Conservation (phyloP, 2,329 filamentous ascomycete species). For the Salinomyces thailandicus region DNA sequence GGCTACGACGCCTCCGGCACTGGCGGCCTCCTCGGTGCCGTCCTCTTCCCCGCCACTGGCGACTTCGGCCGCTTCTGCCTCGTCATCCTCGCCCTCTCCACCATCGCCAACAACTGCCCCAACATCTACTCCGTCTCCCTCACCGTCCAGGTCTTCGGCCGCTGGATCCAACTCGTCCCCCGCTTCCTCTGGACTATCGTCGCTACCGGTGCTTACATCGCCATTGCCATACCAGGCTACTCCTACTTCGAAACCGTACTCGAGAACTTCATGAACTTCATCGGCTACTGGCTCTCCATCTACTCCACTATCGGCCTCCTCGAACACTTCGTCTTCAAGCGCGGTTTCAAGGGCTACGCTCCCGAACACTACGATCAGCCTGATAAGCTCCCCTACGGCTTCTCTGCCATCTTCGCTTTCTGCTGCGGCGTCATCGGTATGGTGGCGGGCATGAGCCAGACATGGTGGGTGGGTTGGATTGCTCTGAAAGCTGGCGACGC, state of each 20-base stretch:
- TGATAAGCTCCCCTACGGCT: conserved; percentile 49
- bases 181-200: conserved; percentile 58
- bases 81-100: conserved; percentile 33
- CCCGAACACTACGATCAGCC: conserved; percentile 49
- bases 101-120: conserved; percentile 37
- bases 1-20: conserved; percentile 50
- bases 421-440: conserved; percentile 54
- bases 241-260: conserved; percentile 53
- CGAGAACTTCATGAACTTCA: conserved; percentile 55
- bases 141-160: conserved; percentile 54
- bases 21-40: conserved; percentile 56
- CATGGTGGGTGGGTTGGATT: conserved; percentile 56
- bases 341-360: conserved; percentile 50
- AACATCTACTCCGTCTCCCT: conserved; percentile 55
- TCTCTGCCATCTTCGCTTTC: conserved; percentile 55
- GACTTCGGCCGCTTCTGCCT: conserved; percentile 62
- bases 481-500: conserved; percentile 46
- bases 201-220: conserved; percentile 54
- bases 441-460: conserved; percentile 59
- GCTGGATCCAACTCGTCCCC: conserved; percentile 50
- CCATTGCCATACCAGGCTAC: conserved; percentile 61
- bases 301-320: conserved; percentile 56
- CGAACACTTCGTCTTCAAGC: conserved; percentile 60
- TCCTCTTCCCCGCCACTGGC: conserved; percentile 53
- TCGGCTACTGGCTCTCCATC: conserved; percentile 63